Evolutionary conservation across 2,329 filamentous ascomycete genomes (phyloP).

Genomic region (Fusarium oxysporum): DNA sequence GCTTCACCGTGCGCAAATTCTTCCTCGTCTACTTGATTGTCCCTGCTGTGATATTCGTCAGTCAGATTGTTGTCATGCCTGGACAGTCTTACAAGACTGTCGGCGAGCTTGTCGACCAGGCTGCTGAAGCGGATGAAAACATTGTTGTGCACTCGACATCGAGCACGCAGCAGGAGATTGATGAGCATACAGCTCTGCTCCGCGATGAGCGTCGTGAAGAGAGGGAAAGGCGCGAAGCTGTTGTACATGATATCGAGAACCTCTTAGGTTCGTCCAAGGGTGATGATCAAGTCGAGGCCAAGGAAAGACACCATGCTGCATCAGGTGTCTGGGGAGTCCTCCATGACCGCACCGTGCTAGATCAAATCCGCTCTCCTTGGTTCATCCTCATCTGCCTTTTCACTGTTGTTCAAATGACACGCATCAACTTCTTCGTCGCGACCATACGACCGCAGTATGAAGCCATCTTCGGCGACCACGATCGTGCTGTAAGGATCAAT

Average conservation of each 20-base stretch:
- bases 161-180: conserved; percentile 52
- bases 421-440: conserved; percentile 94
- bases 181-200: conserved; percentile 67
- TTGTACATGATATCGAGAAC: conserved; percentile 77
- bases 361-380: conserved; percentile 85
- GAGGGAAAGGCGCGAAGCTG: conserved; percentile 68
- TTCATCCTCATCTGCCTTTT: conserved; percentile 87
- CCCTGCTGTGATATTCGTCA: conserved; percentile 72
- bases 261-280: conserved; percentile 74
- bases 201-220: conserved; percentile 69
- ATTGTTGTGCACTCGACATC: conserved; percentile 45
- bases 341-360: conserved; percentile 75
- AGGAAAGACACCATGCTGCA: conserved; percentile 76
- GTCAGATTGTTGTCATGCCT: conserved; percentile 80
- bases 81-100: conserved; percentile 84
- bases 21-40: conserved; percentile 80
- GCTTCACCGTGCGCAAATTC: conserved; percentile 74
- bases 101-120: conserved; percentile 82
- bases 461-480: conserved; percentile 73
- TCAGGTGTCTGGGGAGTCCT: conserved; percentile 90
- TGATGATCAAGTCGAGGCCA: conserved; percentile 71
- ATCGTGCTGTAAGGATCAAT: conserved; percentile 77
- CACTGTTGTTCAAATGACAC: conserved; percentile 80
- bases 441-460: conserved; percentile 86
- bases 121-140: conserved; percentile 63